Evolutionary conservation across 768 basidiomycete genomes (phyloP).

Genomic region (Paxillus involutus): DNA sequence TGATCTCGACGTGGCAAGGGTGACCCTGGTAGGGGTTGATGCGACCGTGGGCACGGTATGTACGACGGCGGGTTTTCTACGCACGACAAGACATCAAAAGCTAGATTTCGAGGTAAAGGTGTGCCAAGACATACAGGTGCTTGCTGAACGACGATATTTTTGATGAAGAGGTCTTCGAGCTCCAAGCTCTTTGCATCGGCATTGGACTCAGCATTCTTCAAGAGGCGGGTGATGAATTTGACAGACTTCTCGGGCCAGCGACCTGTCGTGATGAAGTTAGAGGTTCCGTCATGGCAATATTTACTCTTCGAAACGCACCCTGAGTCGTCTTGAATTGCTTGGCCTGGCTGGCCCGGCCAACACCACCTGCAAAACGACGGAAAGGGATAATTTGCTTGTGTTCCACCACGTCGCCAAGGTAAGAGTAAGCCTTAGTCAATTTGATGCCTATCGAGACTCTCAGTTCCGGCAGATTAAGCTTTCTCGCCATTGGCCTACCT

Average conservation of each 20-base stretch:
- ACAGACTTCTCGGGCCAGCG: constrained; percentile 99
- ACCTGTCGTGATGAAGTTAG: constrained; percentile 50
- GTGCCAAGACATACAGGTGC: constrained; percentile 72
- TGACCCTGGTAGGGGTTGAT: constrained; percentile 99
- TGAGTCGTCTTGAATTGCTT: constrained; percentile 97
- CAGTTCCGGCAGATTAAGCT: background rate
- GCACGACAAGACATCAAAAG: background rate
- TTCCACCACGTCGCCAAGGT: constrained; percentile 91
- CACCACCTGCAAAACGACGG: constrained; percentile 93
- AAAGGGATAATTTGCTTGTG: constrained; percentile 98
- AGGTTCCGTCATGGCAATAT: background rate
- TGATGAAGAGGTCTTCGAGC: constrained; percentile 89
- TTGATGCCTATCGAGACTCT: constrained; percentile 66
- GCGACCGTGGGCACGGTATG: constrained; percentile 96
- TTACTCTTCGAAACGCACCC: constrained; percentile 52
- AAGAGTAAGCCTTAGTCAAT: constrained; percentile 91
- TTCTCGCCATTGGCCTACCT: constrained; percentile 49
- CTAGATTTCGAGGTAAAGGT: constrained; percentile 1
- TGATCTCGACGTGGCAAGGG: constrained; percentile 95
- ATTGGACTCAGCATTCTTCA: constrained; percentile 99
- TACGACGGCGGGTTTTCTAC: constrained; percentile 97
- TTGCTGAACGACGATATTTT: constrained; percentile 97
- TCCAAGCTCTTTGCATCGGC: constrained; percentile 97
- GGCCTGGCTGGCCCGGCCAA: constrained; percentile 91
- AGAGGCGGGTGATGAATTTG: constrained; percentile 87